Evolutionary conservation across 306 rosid species (phyloP), one percentile per base, ranked within the genome.

Genomic region (Herpetospermum pedunculosum): DNA sequence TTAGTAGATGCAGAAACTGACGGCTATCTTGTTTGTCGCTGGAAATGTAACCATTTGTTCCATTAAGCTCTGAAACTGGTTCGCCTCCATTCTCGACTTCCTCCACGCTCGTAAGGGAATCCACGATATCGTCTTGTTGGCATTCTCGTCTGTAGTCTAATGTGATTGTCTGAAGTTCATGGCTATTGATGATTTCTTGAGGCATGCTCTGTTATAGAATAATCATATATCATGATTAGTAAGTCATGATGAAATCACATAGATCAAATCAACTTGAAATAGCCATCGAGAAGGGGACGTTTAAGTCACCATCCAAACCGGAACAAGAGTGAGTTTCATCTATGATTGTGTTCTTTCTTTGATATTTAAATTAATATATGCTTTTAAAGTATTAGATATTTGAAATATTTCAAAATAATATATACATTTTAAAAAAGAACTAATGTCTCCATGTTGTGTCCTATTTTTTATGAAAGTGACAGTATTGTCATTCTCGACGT

Each of bases 71-170:
- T 13, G 86, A 75, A 80, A 80, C 76, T 16, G 46, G 77, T 76
- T 83, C 82, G 0, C 62, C 79, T 7, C 70, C 87, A 12, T 49
- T 72, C 48, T 83, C 89, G 2, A 71, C 21, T 15, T 65, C 58
- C 83, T 91, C 97, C 78, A 46, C 81, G 48, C 87, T 84, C 1
- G 96, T 86, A 57, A 94, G 97, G 26, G 92, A 94, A 82, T 94
- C 96, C 12, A 94, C 99, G 1, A 83, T 18, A 73, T 87, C 99
- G 15, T 82, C 77, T 23, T 77, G 95, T 88, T 90, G 97, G 75
- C 97, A 94, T 75, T 91, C 96, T 59, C 99, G 83, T 85, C 99
- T 89, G 80, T 94, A 94, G 87, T 94, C 99, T 81, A 91, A 81
- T 58, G 97, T 94, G 67, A 94, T 85, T 53, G 95, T 88, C 73